These are phyloP conservation scores for Cladophialophora immunda DNA, from an alignment of 2,329 filamentous ascomycete species.

Conservation along the genomic window DNA sequence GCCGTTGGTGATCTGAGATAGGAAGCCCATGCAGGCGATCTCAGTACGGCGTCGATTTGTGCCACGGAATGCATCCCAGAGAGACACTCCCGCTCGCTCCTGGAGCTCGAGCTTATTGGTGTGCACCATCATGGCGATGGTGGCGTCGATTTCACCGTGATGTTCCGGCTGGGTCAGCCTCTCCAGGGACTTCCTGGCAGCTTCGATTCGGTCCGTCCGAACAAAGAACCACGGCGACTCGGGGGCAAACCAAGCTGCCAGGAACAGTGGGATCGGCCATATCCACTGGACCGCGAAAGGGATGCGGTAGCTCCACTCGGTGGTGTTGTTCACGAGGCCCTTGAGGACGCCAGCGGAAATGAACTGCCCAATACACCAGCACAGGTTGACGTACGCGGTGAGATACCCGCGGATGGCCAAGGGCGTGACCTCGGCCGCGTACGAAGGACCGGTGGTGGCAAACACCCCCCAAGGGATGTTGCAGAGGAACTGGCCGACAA, in stretches of 20 bases:
- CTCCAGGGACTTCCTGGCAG: constrained; percentile 45
- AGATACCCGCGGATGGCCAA: constrained; percentile 65
- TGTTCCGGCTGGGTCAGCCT: constrained; percentile 43
- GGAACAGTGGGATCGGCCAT: constrained; percentile 39
- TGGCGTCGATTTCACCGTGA: constrained; percentile 47
- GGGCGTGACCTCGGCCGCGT: constrained; percentile 73
- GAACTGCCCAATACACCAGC: constrained; percentile 70
- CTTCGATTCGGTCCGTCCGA: constrained; percentile 46
- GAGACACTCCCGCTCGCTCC: constrained; percentile 38
- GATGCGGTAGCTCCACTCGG: constrained; percentile 36
- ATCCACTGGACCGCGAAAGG: constrained; percentile 43
- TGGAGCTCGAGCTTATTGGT: constrained; percentile 48
- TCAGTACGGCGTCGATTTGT: constrained; percentile 51
- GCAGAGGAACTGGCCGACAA: constrained; percentile 60
- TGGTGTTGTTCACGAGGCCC: constrained; percentile 32
- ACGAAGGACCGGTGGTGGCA: constrained; percentile 56
- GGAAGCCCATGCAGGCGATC: constrained; percentile 50
- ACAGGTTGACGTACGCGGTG: constrained; percentile 69
- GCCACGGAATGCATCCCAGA: constrained; percentile 45
- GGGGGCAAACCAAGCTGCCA: constrained; percentile 36
- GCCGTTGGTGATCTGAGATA: constrained; percentile 46
- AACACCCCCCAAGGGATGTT: constrained; percentile 47
- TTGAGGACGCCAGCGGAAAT: constrained; percentile 49
- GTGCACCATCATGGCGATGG: constrained; percentile 50
- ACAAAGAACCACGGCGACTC: constrained; percentile 46